Conservation (phyloP, 2,329 filamentous ascomycete genomes). For the Elsinoe perseae region DNA sequence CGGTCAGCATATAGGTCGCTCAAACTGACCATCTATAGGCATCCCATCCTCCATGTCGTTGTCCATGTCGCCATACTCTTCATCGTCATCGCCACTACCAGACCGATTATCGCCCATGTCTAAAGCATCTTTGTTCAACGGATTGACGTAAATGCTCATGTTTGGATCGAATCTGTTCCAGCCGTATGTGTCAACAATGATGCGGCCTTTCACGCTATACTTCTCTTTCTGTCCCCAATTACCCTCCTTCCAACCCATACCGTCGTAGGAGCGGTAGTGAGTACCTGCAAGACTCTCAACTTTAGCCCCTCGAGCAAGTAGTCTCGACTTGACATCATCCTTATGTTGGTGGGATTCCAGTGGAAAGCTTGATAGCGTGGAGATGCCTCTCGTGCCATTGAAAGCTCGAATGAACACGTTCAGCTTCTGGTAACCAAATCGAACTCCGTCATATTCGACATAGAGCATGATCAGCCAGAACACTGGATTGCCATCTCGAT, state of each 20-base stretch:
- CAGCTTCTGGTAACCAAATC: conserved; percentile 31
- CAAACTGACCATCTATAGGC: conserved; percentile 28
- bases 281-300: conserved; percentile 43
- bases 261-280: conserved; percentile 45
- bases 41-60: conserved; percentile 23
- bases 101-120: conserved; percentile 15
- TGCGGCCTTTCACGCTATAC: conserved; percentile 40
- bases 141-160: conserved; percentile 32
- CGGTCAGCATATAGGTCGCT: background rate
- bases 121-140: conserved; percentile 20
- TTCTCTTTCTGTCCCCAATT: conserved; percentile 31
- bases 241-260: conserved; percentile 36
- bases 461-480: conserved; percentile 30
- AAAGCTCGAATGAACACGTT: conserved; percentile 28
- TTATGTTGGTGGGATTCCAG: conserved; percentile 38
- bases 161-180: conserved; percentile 43
- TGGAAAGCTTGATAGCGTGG: conserved; percentile 37
- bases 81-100: conserved; percentile 19
- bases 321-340: conserved; percentile 31
- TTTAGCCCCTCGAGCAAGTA: conserved; percentile 41
- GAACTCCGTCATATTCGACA: conserved; percentile 33
- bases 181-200: conserved; percentile 47
- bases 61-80: conserved; percentile 20
- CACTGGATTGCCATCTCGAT: conserved; percentile 30
- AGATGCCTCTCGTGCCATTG: conserved; percentile 34